Base-by-base conservation (phyloP, 2,329 filamentous ascomycete species). In the Metarhizium brunneum region DNA sequence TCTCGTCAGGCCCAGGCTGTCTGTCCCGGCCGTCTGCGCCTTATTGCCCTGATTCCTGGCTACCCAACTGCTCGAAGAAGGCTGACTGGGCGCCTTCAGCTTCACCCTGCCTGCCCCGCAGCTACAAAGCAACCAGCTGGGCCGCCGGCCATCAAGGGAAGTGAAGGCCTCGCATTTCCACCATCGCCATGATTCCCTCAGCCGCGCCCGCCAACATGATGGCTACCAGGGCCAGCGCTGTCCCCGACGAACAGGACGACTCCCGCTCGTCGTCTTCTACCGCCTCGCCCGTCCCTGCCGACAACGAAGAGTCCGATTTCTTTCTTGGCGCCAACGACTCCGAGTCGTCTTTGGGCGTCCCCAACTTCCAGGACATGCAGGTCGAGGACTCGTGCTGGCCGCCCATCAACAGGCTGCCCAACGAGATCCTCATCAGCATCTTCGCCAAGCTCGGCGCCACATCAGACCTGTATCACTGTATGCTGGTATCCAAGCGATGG, bases 401-500 rank as follows among this genome's bases (percentile, higher is more conserved):
- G n/a, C 90, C 92, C 50, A 85, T 96, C 58, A 87, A 88, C 63
- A 84, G 88, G 56, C 79, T 99, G 40, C 94, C 94, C 43, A 92
- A 92, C 69, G 94, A 99, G 76, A 88, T 99, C 59, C 84, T 97
- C 68, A 96, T 99, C 66, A 83, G 85, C 71, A 87, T 97, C 65
- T 96, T 99, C 72, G 80, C 88, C 40, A 94, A 91, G 70, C 82
- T 99, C 56, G 85, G 79, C 64, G 83, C 81, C 13, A 81, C 91
- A 2, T 75, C 78, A 48, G 92, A 99, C 66, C 80, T 96, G 63
- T 81, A 90, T 62, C 86, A 85, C 71, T 95, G 89, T 72, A 92
- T 97, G 88, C 78, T 94, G 61, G 92, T 96, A n/a, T 96, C 87
- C 66, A 92, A 91, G 71, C 84, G 87, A 59, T 99, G 94, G 94